Evolutionary conservation across 176 grass and related monocot genomes (phyloP).

Genomic region (Eremochloa ophiuroides): DNA sequence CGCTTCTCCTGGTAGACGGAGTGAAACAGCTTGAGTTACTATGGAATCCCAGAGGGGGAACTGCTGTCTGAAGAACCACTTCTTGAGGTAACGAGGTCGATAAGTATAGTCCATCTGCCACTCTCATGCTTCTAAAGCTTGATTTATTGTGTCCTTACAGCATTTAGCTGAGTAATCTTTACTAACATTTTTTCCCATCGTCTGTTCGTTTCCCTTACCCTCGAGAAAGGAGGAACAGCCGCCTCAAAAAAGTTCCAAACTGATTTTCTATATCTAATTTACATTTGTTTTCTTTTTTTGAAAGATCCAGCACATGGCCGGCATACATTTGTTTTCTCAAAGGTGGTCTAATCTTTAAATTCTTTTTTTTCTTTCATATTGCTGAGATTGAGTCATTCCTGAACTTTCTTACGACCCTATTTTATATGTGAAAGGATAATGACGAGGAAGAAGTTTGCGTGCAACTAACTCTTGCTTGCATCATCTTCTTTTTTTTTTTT

Average conservation of each 20-base stretch:
- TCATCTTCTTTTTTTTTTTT: neutral
- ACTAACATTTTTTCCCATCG: neutral
- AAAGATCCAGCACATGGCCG: no score
- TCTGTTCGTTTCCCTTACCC: neutral
- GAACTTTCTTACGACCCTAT: neutral
- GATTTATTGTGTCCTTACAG: neutral
- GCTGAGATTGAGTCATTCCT: neutral
- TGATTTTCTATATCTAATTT: neutral
- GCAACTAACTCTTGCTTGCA: neutral
- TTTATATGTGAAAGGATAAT: neutral
- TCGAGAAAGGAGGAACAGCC: neutral
- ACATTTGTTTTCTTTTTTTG: no score
- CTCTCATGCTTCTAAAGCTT: neutral
- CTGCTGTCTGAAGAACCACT: constrained; percentile 20
- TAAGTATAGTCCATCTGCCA: neutral
- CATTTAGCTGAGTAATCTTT: neutral
- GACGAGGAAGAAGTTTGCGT: neutral
- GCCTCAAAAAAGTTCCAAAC: neutral
- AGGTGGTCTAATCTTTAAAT: neutral
- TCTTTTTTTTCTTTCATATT: neutral
- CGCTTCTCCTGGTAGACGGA: neutral
- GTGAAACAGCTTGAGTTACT: neutral
- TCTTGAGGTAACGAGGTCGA: constrained; percentile 36
- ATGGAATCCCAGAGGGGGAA: constrained; percentile 9
- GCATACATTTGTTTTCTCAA: no score